phyloP scores from a whole-genome alignment of 257 asterid genomes.

The Nyctanthes arbortristis region DNA sequence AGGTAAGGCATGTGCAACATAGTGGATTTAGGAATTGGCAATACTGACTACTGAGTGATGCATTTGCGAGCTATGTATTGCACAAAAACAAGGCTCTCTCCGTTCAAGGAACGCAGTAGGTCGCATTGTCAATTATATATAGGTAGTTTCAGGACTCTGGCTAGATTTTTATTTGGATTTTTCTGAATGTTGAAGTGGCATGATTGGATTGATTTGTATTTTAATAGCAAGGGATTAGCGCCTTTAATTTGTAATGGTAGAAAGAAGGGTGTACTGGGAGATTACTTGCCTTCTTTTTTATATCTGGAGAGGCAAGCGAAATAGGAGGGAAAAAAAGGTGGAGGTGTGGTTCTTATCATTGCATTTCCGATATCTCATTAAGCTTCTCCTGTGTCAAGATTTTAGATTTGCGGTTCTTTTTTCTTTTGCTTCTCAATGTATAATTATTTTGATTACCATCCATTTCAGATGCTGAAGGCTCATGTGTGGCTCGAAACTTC shows the following conservation, averaged over 20 bases:
- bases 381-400: background rate
- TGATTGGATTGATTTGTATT: too few species aligned
- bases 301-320: background rate
- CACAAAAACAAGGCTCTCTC: background rate
- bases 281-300: background rate
- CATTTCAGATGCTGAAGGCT: constrained; percentile 72
- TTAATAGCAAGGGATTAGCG: too few species aligned
- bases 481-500: constrained; percentile 86
- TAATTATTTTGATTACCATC: constrained; percentile 20
- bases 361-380: background rate
- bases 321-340: background rate
- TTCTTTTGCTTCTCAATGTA: background rate
- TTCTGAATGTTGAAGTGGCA: background rate
- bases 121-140: background rate
- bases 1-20: background rate
- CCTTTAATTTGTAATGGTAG: too few species aligned
- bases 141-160: background rate
- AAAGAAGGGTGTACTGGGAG: background rate
- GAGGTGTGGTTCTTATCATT: background rate
- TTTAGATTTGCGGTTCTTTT: background rate
- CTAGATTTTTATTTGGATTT: background rate
- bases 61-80: background rate
- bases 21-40: background rate
- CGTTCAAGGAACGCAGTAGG: background rate
- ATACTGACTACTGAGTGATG: background rate